These are phyloP conservation scores for Fusarium tanahbumbuense DNA, from an alignment of 2,329 filamentous ascomycete genomes.

Conservation along the genomic window DNA sequence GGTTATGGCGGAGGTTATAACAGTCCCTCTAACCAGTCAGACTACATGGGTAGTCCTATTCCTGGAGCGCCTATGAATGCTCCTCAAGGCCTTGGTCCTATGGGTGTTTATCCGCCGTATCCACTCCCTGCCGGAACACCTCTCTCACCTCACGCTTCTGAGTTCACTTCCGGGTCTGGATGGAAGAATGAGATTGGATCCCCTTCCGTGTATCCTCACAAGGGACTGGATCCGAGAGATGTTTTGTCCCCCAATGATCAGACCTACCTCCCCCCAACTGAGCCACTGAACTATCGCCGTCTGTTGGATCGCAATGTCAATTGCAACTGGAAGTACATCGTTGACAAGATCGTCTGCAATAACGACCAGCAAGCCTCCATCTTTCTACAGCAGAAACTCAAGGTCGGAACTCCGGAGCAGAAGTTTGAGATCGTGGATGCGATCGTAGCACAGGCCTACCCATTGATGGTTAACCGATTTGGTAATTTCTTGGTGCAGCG, in stretches of 20 bases:
- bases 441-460: constrained; percentile 94
- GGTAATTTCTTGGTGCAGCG: constrained; percentile 98
- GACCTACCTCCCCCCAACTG: constrained; percentile 86
- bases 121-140: constrained; percentile 71
- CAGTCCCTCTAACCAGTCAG: constrained; percentile 50
- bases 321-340: constrained; percentile 99
- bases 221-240: constrained; percentile 50
- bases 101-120: constrained; percentile 59
- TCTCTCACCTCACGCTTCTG: constrained; percentile 78
- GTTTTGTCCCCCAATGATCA: constrained; percentile 67
- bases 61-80: constrained; percentile 50
- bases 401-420: constrained; percentile 92
- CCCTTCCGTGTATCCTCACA: not conserved
- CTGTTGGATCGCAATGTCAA: constrained; percentile 95
- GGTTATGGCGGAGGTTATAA: constrained; percentile 54
- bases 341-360: constrained; percentile 99
- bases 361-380: constrained; percentile 99
- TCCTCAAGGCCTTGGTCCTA: constrained; percentile 51
- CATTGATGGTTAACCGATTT: constrained; percentile 97
- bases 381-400: constrained; percentile 98
- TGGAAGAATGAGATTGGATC: constrained; percentile 68
- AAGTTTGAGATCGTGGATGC: constrained; percentile 98
- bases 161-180: constrained; percentile 71
- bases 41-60: constrained; percentile 52
- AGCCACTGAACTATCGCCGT: constrained; percentile 95